Conservation (phyloP, 257 asterid species). For the Lithospermum erythrorhizon region DNA sequence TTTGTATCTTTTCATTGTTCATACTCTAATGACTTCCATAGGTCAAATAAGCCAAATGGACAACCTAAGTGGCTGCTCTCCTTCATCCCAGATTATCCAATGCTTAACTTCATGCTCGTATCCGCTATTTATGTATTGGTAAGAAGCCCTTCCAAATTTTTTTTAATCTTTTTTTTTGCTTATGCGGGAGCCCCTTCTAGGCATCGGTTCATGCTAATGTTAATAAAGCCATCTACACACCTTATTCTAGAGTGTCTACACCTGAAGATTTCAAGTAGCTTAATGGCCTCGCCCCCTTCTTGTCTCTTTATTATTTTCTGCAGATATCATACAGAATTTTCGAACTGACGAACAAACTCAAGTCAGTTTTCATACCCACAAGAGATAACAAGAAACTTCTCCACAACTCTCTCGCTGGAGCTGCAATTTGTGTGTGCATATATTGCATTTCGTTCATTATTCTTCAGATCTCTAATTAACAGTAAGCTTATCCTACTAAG, state of each 20-base stretch:
- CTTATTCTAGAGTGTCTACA: not conserved
- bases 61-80: constrained; percentile 96
- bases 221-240: too few relatives aligned
- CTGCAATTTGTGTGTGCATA: constrained; percentile 38
- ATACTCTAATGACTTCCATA: constrained; percentile 16
- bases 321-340: constrained; percentile 78
- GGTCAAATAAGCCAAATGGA: constrained; percentile 82
- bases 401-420: constrained; percentile 58
- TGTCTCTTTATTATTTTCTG: constrained; percentile 11
- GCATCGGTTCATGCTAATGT: too few relatives aligned
- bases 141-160: too few relatives aligned
- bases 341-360: constrained; percentile 83
- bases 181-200: too few relatives aligned
- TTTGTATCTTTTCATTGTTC: too few relatives aligned
- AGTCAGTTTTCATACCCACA: constrained; percentile 69
- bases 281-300: constrained; percentile 6
- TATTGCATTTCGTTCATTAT: constrained; percentile 56
- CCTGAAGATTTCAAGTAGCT: not conserved
- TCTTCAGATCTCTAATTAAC: constrained; percentile 52
- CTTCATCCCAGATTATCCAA: constrained; percentile 85
- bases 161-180: too few relatives aligned
- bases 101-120: constrained; percentile 93
- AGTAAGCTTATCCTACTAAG: constrained; percentile 24
- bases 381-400: constrained; percentile 55
- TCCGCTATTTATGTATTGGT: constrained; percentile 78